Evolutionary conservation across 2,329 filamentous ascomycete genomes (phyloP), one percentile per base, ranked within the genome.

Genomic region (Pyricularia grisea): DNA sequence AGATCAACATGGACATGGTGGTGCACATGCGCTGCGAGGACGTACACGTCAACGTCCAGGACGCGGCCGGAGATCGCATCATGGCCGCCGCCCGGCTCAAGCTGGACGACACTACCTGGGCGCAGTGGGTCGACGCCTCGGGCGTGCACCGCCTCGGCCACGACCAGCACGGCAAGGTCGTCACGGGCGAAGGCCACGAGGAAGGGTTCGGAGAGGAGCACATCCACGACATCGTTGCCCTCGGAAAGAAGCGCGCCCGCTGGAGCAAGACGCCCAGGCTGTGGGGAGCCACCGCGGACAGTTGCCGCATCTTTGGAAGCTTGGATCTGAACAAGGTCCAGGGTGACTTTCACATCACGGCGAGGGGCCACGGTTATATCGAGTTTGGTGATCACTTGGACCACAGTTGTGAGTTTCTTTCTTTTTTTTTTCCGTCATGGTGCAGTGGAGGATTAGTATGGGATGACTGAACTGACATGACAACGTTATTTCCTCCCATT

Each of bases 341-440:
- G 80, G 95, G 94, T 4, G 94, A 99, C 78, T 98, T 99, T 77
- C 95, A 99, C 78, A 95, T 99, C 75, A 99, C 95, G 1, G 95
- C 95, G 3, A 83, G 93, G 71, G 95, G 95, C 0, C 94, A 98
- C 78, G 95, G 95, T n/a, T 99, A 99, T 79, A 87, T 88, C 79
- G 93, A 94, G 76, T 84, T 88, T 73, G 92, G 90, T 58, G 83
- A 81, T 58, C 94, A 98, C 81, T 81, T 98, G 72, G 92, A 97
- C 75, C 94, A 98, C 78, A 83, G 78, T 60, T 79, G 93, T 95
- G 84, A 79, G 89, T 83, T 42, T 36, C 9, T 36, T 42, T 42
- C 27, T 63, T 36, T 67, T 10, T 55, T 28, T 9, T 60, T 64
- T n/a, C 11, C 31, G 17, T 61, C n/a, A n/a, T 66, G 31, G 25